phyloP scores from a whole-genome alignment of 139 green algal genomes.

The Picocystis salinarum region DNA sequence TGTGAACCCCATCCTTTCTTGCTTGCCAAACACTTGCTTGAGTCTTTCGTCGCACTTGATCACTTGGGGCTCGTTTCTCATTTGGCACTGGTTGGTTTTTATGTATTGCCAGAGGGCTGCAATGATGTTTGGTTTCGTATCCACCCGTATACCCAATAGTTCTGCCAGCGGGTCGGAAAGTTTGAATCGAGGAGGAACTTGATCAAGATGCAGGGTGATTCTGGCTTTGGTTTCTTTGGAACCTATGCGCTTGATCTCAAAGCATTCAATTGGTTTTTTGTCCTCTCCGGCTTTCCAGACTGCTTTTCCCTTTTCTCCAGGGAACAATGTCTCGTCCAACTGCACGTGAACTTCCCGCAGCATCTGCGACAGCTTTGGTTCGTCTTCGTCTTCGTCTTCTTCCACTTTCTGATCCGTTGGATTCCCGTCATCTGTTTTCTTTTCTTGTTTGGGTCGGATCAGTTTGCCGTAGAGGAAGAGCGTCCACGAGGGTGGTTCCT shows the following conservation, averaged over 20 bases:
- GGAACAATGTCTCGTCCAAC: slow-evolving; percentile 19
- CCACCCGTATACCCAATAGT: no score
- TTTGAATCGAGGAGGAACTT: neutral
- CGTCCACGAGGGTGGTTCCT: neutral
- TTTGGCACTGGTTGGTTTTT: slow-evolving; percentile 10
- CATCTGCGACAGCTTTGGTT: slow-evolving; percentile 18
- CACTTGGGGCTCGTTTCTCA: slow-evolving; percentile 6
- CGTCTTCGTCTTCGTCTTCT: neutral
- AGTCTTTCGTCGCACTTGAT: slow-evolving; percentile 18
- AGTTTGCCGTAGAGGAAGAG: neutral
- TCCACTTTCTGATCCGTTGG: neutral
- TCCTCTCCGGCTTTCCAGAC: slow-evolving; percentile 14
- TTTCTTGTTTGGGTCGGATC: neutral
- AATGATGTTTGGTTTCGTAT: slow-evolving; percentile 13
- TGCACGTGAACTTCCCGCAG: slow-evolving; percentile 21
- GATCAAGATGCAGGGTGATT: slow-evolving; percentile 16
- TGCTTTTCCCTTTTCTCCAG: slow-evolving; percentile 6
- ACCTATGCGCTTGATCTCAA: slow-evolving; percentile 25
- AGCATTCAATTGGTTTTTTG: slow-evolving; percentile 11
- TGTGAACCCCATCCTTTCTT: no score
- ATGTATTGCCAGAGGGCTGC: slow-evolving; percentile 16
- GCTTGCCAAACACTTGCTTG: slow-evolving; percentile 11
- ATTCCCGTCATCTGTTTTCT: neutral
- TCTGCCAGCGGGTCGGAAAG: no score
- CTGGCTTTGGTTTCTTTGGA: slow-evolving; percentile 13